phyloP scores from a whole-genome alignment of 108 stramenopile genomes.

The Cyclotella atomus region DNA sequence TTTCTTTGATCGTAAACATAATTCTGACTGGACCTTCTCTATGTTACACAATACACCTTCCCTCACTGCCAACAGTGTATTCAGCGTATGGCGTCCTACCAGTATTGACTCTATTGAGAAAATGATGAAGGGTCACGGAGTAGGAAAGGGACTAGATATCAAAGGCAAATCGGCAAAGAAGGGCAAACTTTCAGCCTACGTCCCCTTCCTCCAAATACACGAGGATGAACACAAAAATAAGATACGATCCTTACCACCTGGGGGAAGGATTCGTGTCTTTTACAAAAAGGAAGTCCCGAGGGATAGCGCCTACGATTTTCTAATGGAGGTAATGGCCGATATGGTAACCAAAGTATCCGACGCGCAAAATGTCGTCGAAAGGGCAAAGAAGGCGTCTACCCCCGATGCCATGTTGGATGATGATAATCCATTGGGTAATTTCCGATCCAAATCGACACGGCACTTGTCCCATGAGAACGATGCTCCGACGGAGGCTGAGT shows the following conservation, averaged over 20 bases:
- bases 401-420: too few species aligned
- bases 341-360: conserved; percentile 17
- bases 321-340: conserved; percentile 40
- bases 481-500: too few species aligned
- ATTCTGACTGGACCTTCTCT: too few species aligned
- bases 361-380: conserved; percentile 4
- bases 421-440: too few species aligned
- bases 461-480: too few species aligned
- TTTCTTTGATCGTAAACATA: too few species aligned
- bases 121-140: conserved; percentile 53
- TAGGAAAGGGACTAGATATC: conserved; percentile 59
- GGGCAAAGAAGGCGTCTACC: background rate
- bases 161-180: conserved; percentile 62
- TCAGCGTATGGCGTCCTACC: conserved; percentile 56
- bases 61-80: too few species aligned
- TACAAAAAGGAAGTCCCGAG: conserved; percentile 53
- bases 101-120: conserved; percentile 41
- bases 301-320: conserved; percentile 37
- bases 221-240: conserved; percentile 58
- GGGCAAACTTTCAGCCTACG: conserved; percentile 47
- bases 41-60: too few species aligned
- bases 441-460: too few species aligned
- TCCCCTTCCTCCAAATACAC: conserved; percentile 62
- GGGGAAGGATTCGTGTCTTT: conserved; percentile 61
- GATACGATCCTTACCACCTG: conserved; percentile 41